Evolutionary conservation across 192 early-diverging fungal species (phyloP), one percentile per base, ranked within the genome.

Genomic region (Backusella tarrabulga): DNA sequence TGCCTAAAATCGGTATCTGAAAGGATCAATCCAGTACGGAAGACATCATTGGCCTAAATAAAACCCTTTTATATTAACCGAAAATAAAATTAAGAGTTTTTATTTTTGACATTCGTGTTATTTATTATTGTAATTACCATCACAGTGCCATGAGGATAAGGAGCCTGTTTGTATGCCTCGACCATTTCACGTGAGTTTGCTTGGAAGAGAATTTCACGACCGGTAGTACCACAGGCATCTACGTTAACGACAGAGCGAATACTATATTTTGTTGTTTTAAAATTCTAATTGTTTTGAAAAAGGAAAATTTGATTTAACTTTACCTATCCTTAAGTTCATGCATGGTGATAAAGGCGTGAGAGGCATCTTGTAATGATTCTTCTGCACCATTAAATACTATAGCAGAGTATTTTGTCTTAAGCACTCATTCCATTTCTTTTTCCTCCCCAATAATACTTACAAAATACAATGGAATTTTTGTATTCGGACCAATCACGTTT

Each of bases 381-480:
- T 94, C 93, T 5, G 92, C 93, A 34, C 93, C 93, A 68, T 94
- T 94, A 77, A 90, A 93, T 76, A 94, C 87, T 88, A 63, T 54
- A 40, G 34, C 38, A 52, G 86, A 78, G 26, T 17, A 21, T 50
- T 50, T 50, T 50, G 17, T 17, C n/a, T n/a, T 50, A n/a, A 6
- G n/a, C 46, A 40, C 3, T 40, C 38, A 9, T 40, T 2, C 2
- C 32, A 32, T 32, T 32, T 40, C 38, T 40, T 11, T 11, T 40
- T n/a, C 9, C 38, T 9, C 9, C 11, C 68, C 41, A 85, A 32
- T n/a, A 12, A 3, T 19, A 81, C 87, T 84, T 84, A 88, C 87
- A 84, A 77, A 88, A 88, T 26, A 88, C 83, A 76, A 85, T 81
- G n/a, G 84, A 71, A 73, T 88, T 88, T 75, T 85, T 86, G 68